Evolutionary conservation across 208 protist species (phyloP), one percentile per base, ranked within the genome.

Genomic region (Leptomonas pyrrhocoris): DNA sequence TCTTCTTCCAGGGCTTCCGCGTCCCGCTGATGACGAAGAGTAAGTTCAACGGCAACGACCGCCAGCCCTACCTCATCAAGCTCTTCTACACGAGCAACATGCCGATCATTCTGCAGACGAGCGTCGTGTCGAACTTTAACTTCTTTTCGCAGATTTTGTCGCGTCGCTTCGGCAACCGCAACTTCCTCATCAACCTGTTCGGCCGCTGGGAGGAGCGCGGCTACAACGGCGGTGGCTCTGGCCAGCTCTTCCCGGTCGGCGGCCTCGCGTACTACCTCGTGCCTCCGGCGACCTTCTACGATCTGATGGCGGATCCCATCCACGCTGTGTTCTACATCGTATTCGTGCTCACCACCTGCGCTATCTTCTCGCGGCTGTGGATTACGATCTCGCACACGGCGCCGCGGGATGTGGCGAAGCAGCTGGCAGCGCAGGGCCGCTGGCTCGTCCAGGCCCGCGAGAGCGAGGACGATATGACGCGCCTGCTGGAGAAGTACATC

Each of bases 31-130:
- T 92, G 83, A 96, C 90, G 16, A 94, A 89, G 62, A 92, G 81
- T 50, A 89, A 96, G 71, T 89, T 84, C 77, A 79, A 83, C 49
- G 82, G 76, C 50, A 77, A 74, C 40, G 88, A 93, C 66, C 90
- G 93, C 50, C 85, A 93, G 77, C 88, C 93, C 16, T 99, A 99
- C 94, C 98, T 99, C 63, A 99, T 99, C 78, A 99, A 99, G 85
- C 96, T 99, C 58, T 99, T 99, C 91, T 99, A 99, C 94, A 99
- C 99, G 8, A 99, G 97, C 69, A 99, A 99, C 89, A 99, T 99
- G 86, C 99, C 99, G 48, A 99, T 99, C 89, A 99, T 99, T 82
- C 84, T 99, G 25, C 98, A 99, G 89, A 98, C 97, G 12, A 99
- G 98, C 66, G 88, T 99, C 25, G 98, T 99, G 15, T 99, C 98